Conservation (phyloP, 345 rosid genomes). For the Gossypium longicalyx region DNA sequence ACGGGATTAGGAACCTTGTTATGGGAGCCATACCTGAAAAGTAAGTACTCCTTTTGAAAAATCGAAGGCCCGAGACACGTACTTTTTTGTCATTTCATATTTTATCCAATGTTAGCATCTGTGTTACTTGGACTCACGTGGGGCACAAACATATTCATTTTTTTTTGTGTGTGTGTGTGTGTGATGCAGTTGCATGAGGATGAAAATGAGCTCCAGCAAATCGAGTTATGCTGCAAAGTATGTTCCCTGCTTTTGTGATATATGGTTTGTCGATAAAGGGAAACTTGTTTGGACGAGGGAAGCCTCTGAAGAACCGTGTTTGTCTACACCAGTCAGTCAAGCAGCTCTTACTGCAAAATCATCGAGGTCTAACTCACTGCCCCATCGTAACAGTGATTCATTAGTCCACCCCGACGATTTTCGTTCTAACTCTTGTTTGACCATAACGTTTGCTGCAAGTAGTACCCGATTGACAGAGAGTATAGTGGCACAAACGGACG, state of each 20-base stretch:
- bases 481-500: slow-evolving; percentile 21
- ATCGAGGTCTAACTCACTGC: slow-evolving; percentile 29
- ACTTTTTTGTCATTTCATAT: background rate
- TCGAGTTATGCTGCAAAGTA: slow-evolving; percentile 42
- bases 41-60: slow-evolving; percentile 22
- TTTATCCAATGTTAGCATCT: background rate
- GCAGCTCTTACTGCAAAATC: slow-evolving; percentile 8
- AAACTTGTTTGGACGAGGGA: slow-evolving; percentile 52
- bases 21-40: slow-evolving; percentile 52
- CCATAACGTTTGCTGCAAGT: slow-evolving; percentile 16
- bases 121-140: background rate
- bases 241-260: slow-evolving; percentile 54
- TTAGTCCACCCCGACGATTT: slow-evolving; percentile 13
- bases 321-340: slow-evolving; percentile 14
- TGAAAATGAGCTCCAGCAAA: slow-evolving; percentile 47
- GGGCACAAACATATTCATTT: no score
- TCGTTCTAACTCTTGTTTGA: slow-evolving; percentile 25
- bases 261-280: slow-evolving; percentile 65
- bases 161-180: background rate
- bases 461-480: slow-evolving; percentile 26
- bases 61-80: no score
- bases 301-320: slow-evolving; percentile 33
- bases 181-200: slow-evolving; percentile 45
- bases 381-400: slow-evolving; percentile 11
- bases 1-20: slow-evolving; percentile 51